A percentile compares a stretch with the other conserved stretches of the same genome.
These are phyloP conservation scores for Botryotinia globosa DNA, from an alignment of 2,329 filamentous ascomycete genomes.

Conservation along the genomic window DNA sequence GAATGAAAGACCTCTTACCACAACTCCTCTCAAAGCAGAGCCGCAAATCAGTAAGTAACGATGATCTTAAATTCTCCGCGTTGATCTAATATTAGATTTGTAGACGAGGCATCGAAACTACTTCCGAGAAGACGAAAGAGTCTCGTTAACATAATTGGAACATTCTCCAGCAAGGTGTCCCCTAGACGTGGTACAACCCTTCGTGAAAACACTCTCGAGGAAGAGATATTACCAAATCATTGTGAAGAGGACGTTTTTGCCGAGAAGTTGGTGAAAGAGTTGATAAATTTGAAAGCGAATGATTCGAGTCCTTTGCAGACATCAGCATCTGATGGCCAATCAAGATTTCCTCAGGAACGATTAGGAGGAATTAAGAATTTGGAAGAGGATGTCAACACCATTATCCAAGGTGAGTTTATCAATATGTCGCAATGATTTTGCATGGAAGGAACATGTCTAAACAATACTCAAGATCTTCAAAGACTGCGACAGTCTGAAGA, in stretches of 20 bases:
- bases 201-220: neutral
- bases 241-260: slow-evolving; percentile 8
- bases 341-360: neutral
- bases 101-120: neutral
- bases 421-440: neutral
- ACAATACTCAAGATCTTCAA: neutral
- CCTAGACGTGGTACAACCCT: slow-evolving; percentile 15
- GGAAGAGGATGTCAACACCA: neutral
- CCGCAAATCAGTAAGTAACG: neutral
- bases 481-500: neutral
- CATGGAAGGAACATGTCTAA: neutral
- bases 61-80: neutral
- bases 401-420: neutral
- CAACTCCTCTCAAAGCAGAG: slow-evolving; percentile 21
- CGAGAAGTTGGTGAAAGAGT: slow-evolving; percentile 3
- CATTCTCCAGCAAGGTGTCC: slow-evolving; percentile 26
- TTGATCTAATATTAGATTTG: neutral
- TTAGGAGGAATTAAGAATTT: no score
- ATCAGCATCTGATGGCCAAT: neutral
- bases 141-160: slow-evolving; percentile 30
- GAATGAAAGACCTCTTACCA: slow-evolving; percentile 18
- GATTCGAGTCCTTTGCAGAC: neutral
- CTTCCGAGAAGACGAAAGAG: slow-evolving; percentile 29
- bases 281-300: neutral
- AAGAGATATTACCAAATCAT: neutral